Base-by-base conservation (phyloP, 2,329 filamentous ascomycete species). In the Xylariaceae sp. region DNA sequence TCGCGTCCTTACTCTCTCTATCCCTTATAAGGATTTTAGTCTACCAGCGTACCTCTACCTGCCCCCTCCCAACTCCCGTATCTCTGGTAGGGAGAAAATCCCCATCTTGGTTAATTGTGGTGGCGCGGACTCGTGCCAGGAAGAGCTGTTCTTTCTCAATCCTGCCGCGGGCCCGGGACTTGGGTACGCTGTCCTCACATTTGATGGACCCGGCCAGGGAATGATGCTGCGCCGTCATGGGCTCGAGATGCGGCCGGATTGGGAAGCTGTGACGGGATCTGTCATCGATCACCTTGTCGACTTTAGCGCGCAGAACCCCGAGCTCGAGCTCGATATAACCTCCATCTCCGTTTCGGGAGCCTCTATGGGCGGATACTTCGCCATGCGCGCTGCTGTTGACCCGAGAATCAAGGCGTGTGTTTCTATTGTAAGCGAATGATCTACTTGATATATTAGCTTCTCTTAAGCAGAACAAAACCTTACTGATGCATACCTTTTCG, bases 191-290 rank as follows among this genome's bases (percentile, higher is more conserved):
- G 70, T 74, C 0, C 40, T 76, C n/a, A 74, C 66, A 0, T 75
- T 76, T 43, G 74, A 78, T 2, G 75, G 74, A 1, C 74, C 75
- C 0, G 75, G 75, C 0, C 75, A 77, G 56, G 74, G 74, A 0
- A 62, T 73, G 8, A 50, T 68, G 1, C 61, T 75, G 3, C 26
- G 39, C 7, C 41, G 26, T n/a, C 26, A 53, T 16, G 39, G 40
- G 26, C 7, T 58, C 2, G 19, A 26, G 17, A 45, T 58, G 44
- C 55, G 55, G 1, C 49, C 55, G 6, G 55, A 58, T 17, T 58
- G 37, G 37, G 55, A 58, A 24, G 23, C 19, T n/a, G 49, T 53
- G 21, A 41, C 46, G 2, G 11, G 47, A 14, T 26, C 34, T 5
- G 41, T 41, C 5, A 29, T 51, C 24, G 31, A 56, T 6, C 21